Percentiles rank a stretch among this genome's conserved stretches.
These are phyloP conservation scores for Fragaria iinumae DNA, from an alignment of 306 rosid genomes.

Conservation along the genomic window DNA sequence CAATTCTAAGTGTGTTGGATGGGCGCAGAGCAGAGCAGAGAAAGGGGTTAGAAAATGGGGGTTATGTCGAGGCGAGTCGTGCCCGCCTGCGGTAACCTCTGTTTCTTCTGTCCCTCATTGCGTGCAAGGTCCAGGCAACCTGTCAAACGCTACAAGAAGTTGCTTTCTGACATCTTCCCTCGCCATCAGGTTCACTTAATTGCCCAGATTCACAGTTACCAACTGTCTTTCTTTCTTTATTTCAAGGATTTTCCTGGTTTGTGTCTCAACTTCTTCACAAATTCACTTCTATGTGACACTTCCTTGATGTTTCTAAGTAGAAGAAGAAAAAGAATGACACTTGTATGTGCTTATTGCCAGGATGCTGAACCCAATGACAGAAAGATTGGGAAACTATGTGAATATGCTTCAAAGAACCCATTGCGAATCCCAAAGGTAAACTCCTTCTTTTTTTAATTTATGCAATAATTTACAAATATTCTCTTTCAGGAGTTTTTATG, in stretches of 20 bases:
- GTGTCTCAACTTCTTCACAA: no score
- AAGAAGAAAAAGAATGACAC: neutral
- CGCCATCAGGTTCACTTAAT: constrained; percentile 39
- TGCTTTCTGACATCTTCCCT: constrained; percentile 80
- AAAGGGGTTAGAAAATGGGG: constrained; percentile 54
- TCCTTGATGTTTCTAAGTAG: neutral
- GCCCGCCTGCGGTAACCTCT: constrained; percentile 90
- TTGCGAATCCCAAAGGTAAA: constrained; percentile 58
- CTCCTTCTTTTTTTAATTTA: neutral
- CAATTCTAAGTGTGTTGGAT: no score
- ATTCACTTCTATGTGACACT: no score
- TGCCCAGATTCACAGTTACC: no score
- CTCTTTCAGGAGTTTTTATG: neutral
- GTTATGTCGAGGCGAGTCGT: constrained; percentile 98
- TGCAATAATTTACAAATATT: neutral
- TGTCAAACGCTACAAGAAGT: constrained; percentile 87
- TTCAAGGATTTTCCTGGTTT: no score
- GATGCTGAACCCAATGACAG: constrained; percentile 55
- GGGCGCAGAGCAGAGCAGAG: no score
- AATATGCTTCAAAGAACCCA: constrained; percentile 52
- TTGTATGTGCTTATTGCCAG: constrained; percentile 31
- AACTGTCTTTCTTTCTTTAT: no score
- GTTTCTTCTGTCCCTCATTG: constrained; percentile 82
- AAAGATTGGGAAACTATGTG: constrained; percentile 54
- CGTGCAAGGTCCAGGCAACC: constrained; percentile 95